Percentiles rank a stretch among this genome's conserved stretches.
phyloP scores from a whole-genome alignment of 768 basidiomycete genomes.

The Lentinula guzmanii region DNA sequence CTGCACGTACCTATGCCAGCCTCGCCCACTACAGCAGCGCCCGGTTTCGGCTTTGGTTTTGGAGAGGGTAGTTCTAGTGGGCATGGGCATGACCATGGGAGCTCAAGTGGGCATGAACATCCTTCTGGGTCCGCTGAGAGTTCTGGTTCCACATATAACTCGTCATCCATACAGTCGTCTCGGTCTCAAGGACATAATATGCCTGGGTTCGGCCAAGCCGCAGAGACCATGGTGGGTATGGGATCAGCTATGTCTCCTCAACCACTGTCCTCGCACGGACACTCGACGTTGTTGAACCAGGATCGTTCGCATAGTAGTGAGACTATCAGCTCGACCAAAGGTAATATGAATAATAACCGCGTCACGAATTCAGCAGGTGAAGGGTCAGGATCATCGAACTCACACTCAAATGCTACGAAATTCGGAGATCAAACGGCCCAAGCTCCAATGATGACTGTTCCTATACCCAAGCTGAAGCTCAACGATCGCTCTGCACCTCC shows the following conservation, averaged over 20 bases:
- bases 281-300: neutral
- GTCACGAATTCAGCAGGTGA: neutral
- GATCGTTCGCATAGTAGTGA: neutral
- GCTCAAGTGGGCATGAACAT: neutral
- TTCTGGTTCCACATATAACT: neutral
- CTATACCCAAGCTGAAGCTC: neutral
- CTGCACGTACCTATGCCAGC: neutral
- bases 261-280: neutral
- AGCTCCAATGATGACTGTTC: neutral
- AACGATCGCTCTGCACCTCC: neutral
- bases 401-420: neutral
- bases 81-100: neutral
- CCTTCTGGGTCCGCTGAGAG: neutral
- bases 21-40: neutral
- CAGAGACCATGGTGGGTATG: neutral
- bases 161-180: neutral
- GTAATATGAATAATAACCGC: neutral
- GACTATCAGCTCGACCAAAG: neutral
- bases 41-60: neutral
- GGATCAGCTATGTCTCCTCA: neutral
- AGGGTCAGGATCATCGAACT: slow-evolving; percentile 1
- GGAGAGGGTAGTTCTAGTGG: neutral
- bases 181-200: neutral
- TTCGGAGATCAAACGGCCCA: neutral
- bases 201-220: slow-evolving; percentile 3